Conservation (phyloP, 1,139 yeast species). For the Cylindricascospora bacillispora region DNA sequence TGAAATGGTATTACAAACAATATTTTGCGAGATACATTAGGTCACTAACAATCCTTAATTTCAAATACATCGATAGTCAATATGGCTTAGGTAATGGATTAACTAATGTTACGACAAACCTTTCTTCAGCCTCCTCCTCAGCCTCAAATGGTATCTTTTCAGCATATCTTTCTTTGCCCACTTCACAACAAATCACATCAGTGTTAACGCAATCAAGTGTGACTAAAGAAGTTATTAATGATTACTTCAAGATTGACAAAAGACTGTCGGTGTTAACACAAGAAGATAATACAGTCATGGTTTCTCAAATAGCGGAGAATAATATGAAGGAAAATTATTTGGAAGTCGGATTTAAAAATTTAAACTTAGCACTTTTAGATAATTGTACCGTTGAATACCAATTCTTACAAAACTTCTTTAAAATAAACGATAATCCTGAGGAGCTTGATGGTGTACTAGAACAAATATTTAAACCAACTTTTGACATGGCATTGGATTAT, state of each 20-base stretch:
- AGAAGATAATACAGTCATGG: slow-evolving; percentile 53
- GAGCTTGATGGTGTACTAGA: slow-evolving; percentile 34
- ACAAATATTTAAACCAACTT: slow-evolving; percentile 38
- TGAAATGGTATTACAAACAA: slow-evolving; percentile 83
- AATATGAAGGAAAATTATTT: slow-evolving; percentile 54
- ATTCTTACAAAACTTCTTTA: slow-evolving; percentile 62
- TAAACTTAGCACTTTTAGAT: slow-evolving; percentile 62
- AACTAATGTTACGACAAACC: slow-evolving; percentile 5
- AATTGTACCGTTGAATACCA: slow-evolving; percentile 69
- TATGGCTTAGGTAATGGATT: slow-evolving; percentile 26
- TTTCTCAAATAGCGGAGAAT: slow-evolving; percentile 78
- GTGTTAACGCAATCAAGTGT: slow-evolving; percentile 10
- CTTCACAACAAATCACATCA: too few species aligned
- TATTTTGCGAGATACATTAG: slow-evolving; percentile 70
- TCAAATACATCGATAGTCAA: slow-evolving; percentile 39
- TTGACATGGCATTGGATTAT: slow-evolving; percentile 41
- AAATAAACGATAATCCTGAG: slow-evolving; percentile 26
- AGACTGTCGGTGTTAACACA: slow-evolving; percentile 41
- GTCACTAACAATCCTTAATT: slow-evolving; percentile 53
- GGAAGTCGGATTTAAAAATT: slow-evolving; percentile 62
- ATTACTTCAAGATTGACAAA: slow-evolving; percentile 45
- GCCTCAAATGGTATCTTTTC: slow-evolving; percentile 9
- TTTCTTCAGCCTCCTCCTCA: slow-evolving; percentile 9
- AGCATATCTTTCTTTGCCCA: slow-evolving; percentile 13
- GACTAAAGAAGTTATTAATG: slow-evolving; percentile 24